These are phyloP conservation scores for Talaromyces liani DNA, from an alignment of 495 filamentous ascomycete species.

Conservation along the genomic window DNA sequence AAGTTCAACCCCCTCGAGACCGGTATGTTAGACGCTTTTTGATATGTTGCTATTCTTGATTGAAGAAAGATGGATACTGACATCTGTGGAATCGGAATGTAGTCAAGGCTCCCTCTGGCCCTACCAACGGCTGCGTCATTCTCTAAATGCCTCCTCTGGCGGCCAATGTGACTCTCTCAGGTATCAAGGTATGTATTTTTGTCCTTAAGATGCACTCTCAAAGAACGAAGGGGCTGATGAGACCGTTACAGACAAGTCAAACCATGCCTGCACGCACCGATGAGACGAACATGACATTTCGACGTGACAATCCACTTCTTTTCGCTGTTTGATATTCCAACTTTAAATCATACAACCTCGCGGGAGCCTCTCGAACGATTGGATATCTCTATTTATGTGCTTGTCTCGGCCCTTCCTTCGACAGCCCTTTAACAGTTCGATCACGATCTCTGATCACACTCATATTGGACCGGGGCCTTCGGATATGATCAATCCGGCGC, in stretches of 20 bases:
- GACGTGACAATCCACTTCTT: neutral
- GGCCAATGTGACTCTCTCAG: neutral
- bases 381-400: neutral
- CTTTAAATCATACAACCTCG: neutral
- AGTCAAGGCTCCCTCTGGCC: neutral
- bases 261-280: neutral
- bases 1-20: slow-evolving; percentile 4
- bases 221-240: neutral
- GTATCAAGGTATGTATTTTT: neutral
- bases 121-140: neutral
- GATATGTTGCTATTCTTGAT: neutral
- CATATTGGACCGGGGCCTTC: neutral
- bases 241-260: neutral
- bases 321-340: neutral
- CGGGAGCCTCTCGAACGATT: neutral
- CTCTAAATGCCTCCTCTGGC: neutral
- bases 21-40: neutral
- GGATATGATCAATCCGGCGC: neutral
- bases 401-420: neutral
- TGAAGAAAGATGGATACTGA: neutral
- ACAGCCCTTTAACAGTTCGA: neutral
- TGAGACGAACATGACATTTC: neutral
- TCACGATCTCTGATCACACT: neutral
- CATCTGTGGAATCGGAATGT: neutral
- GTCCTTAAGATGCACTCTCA: neutral